Evolutionary conservation across 2,329 filamentous ascomycete genomes (phyloP), one percentile per base, ranked within the genome.

Genomic region (Botrytis squamosa): DNA sequence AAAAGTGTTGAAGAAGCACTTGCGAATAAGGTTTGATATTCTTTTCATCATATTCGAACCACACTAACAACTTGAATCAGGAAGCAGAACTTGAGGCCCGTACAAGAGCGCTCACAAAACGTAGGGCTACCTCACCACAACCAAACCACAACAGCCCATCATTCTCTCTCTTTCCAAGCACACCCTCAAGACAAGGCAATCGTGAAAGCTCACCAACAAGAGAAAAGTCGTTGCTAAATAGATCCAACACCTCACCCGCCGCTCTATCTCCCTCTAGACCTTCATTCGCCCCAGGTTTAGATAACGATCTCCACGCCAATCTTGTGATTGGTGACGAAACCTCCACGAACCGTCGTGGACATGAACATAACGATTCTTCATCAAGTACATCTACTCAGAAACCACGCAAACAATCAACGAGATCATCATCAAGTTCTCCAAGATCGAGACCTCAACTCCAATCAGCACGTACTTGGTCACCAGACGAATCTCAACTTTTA

Each of bases 221-320:
- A 60, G 71, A 70, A 18, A 67, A 59, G 42, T 36, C 64, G 38
- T 72, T 75, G 20, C 77, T 83, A 7, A 76, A 82, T 33, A 85
- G 88, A 42, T 87, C 88, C 3, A 87, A 88, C 76, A 90, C 88
- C 5, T 87, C 86, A 22, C 88, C 88, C 2, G 86, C 85, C 22
- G 80, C 82, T 33, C 79, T 87, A 9, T 88, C 87, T 7, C 86
- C 86, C 70, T 36, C 86, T 84, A 74, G 82, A 81, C 70, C 76
- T 66, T 77, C 72, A 68, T 81, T 76, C 74, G 75, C 75, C 67
- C 76, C 69, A 22, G 72, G 75, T 9, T 52, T 70, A 49, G 74
- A 77, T 8, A 77, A 78, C n/a, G 74, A 76, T 62, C 67, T 57
- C 25, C 77, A 80, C 65, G 74, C 76, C n/a, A 74, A 63, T 49